phyloP scores from a whole-genome alignment of 2,329 filamentous ascomycete genomes.

The Myriosclerotinia duriaeana region DNA sequence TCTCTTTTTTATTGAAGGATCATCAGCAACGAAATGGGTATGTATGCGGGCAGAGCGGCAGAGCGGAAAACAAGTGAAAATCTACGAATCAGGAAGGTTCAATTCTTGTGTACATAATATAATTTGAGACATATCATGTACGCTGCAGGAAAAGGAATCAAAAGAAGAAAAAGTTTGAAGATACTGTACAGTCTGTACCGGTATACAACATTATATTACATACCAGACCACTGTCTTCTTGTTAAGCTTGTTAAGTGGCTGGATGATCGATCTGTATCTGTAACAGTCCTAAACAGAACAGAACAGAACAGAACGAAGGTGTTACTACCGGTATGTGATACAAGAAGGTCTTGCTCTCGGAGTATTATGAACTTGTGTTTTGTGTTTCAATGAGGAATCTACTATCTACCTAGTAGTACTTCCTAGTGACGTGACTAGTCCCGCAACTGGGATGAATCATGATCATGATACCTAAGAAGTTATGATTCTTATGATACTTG shows the following conservation, averaged over 20 bases:
- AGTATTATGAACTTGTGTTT: neutral
- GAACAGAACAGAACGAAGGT: constrained; percentile 3
- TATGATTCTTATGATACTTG: no score
- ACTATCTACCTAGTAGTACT: no score
- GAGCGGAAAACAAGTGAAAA: constrained; percentile 15
- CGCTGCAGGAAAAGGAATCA: constrained; percentile 14
- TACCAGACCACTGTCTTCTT: no score
- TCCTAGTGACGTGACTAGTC: no score
- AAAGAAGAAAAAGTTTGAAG: neutral
- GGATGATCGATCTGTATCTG: constrained; percentile 6
- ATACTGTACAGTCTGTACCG: no score
- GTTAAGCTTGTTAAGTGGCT: constrained; percentile 11
- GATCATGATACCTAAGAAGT: no score
- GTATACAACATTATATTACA: neutral
- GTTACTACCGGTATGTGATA: neutral
- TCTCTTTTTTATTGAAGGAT: constrained; percentile 14
- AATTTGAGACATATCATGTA: constrained; percentile 17
- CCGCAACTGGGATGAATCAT: no score
- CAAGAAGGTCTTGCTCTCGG: constrained; percentile 7
- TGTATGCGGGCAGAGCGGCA: constrained; percentile 20
- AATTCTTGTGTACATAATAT: constrained; percentile 11
- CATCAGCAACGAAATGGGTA: constrained; percentile 8
- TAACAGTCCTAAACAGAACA: no score
- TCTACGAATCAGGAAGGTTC: constrained; percentile 20
- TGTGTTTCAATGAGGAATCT: no score